phyloP scores from a whole-genome alignment of 177 flowering plant genomes.

The Vitis hybrid region DNA sequence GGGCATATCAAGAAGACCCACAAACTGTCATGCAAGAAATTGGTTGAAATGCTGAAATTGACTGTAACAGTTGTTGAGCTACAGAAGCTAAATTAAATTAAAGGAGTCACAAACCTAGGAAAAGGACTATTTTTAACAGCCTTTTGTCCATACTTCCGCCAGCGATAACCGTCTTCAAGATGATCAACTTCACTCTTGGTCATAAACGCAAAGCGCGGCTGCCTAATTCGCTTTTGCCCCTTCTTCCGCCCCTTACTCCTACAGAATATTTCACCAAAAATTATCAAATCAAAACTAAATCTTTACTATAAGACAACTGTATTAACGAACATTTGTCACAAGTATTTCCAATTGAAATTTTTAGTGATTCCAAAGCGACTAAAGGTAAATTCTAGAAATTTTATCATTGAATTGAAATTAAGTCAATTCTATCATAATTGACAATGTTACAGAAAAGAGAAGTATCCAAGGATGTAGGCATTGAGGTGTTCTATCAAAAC shows the following conservation, averaged over 20 bases:
- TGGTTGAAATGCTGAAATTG: too few relatives aligned
- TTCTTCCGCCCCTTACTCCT: conserved; percentile 59
- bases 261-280: conserved; percentile 22
- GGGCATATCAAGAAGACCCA: too few relatives aligned
- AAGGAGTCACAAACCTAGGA: conserved; percentile 55
- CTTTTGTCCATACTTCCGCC: conserved; percentile 93
- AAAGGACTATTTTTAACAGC: conserved; percentile 89
- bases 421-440: too few relatives aligned
- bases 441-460: not conserved
- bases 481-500: too few relatives aligned
- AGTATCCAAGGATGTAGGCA: too few relatives aligned
- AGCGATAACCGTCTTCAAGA: conserved; percentile 89
- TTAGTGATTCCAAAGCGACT: too few relatives aligned
- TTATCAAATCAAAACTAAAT: conserved; percentile 10
- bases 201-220: conserved; percentile 86
- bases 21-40: too few relatives aligned
- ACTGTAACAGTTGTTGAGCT: too few relatives aligned
- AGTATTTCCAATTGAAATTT: too few relatives aligned
- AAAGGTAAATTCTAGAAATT: too few relatives aligned
- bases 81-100: too few relatives aligned
- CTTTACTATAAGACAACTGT: not conserved
- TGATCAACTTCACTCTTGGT: conserved; percentile 89
- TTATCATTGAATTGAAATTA: too few relatives aligned
- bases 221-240: conserved; percentile 62
- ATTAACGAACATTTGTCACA: not conserved